phyloP scores from a whole-genome alignment of 2,329 filamentous ascomycete genomes.

The Amesomyces nigricolor region DNA sequence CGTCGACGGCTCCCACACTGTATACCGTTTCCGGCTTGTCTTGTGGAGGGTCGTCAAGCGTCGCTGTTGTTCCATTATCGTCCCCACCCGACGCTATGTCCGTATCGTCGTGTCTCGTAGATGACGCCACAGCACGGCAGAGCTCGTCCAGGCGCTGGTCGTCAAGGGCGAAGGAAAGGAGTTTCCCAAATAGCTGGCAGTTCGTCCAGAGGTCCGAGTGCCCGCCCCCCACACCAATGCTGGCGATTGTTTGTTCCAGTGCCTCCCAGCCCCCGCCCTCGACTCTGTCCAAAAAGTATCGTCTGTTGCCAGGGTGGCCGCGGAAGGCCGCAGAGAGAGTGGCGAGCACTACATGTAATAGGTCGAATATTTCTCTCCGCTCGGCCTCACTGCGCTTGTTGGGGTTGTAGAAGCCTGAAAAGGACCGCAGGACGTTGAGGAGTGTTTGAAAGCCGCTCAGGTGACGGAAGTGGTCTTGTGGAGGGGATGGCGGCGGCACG shows the following conservation, averaged over 20 bases:
- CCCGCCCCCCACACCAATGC: conserved; percentile 58
- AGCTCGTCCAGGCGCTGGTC: conserved; percentile 68
- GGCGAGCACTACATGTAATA: conserved; percentile 66
- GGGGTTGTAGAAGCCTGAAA: conserved; percentile 73
- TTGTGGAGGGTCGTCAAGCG: not conserved
- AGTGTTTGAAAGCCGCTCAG: conserved; percentile 72
- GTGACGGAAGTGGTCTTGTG: conserved; percentile 78
- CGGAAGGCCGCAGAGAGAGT: conserved; percentile 70
- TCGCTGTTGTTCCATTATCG: not conserved
- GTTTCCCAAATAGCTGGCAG: conserved; percentile 72
- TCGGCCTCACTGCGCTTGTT: conserved; percentile 55
- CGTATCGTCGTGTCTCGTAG: not conserved
- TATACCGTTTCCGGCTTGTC: conserved; percentile 4
- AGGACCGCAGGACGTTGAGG: conserved; percentile 61
- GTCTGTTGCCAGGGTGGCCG: conserved; percentile 76
- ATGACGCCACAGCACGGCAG: conserved; percentile 48
- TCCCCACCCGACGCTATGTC: not conserved
- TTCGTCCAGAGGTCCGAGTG: conserved; percentile 64
- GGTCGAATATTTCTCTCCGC: conserved; percentile 58
- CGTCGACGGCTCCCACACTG: conserved; percentile 30
- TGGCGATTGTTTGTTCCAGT: conserved; percentile 66
- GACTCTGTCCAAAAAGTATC: conserved; percentile 75
- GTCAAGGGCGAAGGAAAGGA: conserved; percentile 74
- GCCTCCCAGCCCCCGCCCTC: conserved; percentile 73
- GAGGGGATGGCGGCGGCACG: conserved; percentile 40